Conservation (phyloP, 441 rosid species). For the Rhodomyrtus psidioides region DNA sequence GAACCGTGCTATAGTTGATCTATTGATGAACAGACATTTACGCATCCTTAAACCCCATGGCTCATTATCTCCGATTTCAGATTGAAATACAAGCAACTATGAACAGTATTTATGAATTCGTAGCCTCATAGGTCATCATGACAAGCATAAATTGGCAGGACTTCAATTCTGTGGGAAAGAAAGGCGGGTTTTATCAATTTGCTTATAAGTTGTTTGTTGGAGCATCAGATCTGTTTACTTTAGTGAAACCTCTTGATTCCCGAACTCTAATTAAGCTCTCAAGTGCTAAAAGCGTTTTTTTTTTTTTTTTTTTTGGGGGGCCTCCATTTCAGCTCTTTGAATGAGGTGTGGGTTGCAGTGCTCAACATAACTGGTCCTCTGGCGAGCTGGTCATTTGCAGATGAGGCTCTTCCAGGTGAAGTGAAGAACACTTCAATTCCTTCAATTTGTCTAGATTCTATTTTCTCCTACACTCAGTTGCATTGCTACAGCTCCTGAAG, state of each 20-base stretch:
- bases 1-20: neutral
- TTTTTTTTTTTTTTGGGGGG: neutral
- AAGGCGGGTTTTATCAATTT: neutral
- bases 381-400: slow-evolving; percentile 92
- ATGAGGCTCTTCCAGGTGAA: slow-evolving; percentile 59
- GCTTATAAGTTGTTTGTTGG: neutral
- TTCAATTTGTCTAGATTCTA: neutral
- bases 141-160: neutral
- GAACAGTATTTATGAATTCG: neutral
- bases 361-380: slow-evolving; percentile 91
- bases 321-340: slow-evolving; percentile 52
- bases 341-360: slow-evolving; percentile 93
- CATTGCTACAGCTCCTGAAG: slow-evolving; percentile 60
- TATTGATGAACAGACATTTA: neutral
- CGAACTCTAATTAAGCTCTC: neutral
- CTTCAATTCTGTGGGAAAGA: neutral
- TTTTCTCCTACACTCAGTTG: neutral
- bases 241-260: neutral
- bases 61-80: neutral
- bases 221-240: neutral
- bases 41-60: neutral
- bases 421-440: neutral
- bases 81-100: neutral
- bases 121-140: neutral
- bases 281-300: neutral